Evolutionary conservation across 352 stramenopile genomes (phyloP).

Genomic region (Pythium plurisporium): DNA sequence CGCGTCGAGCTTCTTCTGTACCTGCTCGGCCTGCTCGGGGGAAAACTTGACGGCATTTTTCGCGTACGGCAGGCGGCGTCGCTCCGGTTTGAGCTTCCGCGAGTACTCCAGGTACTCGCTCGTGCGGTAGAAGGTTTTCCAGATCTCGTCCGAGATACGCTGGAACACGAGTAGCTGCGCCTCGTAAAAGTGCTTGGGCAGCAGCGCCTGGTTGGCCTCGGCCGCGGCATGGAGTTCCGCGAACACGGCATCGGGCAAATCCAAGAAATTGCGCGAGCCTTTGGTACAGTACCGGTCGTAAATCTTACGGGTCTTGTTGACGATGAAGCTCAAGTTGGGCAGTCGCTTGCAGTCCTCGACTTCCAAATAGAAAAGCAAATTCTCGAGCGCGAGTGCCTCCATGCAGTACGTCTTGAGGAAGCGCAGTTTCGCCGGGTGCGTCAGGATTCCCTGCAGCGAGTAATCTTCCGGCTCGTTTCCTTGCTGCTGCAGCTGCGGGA

Average conservation of each 20-base stretch:
- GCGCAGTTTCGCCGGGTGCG: conserved; percentile 66
- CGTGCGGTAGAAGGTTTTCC: conserved; percentile 61
- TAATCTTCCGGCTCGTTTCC: conserved; percentile 42
- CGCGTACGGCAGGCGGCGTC: background rate
- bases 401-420: conserved; percentile 88
- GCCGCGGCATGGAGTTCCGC: conserved; percentile 44
- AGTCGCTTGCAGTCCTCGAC: conserved; percentile 83
- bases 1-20: conserved; percentile 50
- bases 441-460: conserved; percentile 55
- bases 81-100: conserved; percentile 28
- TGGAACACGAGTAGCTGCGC: conserved; percentile 51
- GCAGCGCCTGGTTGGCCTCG: conserved; percentile 36
- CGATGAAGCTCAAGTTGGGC: conserved; percentile 77
- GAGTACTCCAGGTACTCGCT: conserved; percentile 70
- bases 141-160: conserved; percentile 66
- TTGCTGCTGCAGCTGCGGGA: conserved; percentile 15
- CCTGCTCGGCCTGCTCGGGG: conserved; percentile 41
- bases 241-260: conserved; percentile 29
- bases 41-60: conserved; percentile 21
- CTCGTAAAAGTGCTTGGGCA: conserved; percentile 73
- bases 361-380: conserved; percentile 81
- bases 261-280: conserved; percentile 45
- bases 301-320: conserved; percentile 70
- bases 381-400: conserved; percentile 74
- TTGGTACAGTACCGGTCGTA: conserved; percentile 72